Percentiles rank a stretch among this genome's conserved stretches.
Conservation (phyloP, 805 yeast species). For the Sugiyamaella chiloensis region DNA sequence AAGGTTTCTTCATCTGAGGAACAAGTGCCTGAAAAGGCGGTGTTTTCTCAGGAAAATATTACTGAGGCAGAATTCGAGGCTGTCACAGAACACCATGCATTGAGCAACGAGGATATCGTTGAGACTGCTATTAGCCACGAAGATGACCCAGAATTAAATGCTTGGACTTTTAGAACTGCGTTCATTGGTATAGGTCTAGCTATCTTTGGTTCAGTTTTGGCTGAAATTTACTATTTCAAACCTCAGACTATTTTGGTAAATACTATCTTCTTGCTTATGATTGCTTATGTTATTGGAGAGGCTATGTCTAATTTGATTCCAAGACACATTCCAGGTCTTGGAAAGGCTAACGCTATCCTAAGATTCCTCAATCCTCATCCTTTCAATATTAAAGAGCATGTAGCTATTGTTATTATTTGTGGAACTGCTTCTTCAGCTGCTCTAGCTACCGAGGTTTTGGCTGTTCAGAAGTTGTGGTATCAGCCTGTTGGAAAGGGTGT, state of each 20-base stretch:
- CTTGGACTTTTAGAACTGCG: slow-evolving; percentile 41
- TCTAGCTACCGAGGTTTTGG: slow-evolving; percentile 42
- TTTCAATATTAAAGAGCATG: slow-evolving; percentile 46
- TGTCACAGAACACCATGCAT: slow-evolving; percentile 8
- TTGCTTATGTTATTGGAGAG: slow-evolving; percentile 35
- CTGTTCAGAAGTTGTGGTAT: slow-evolving; percentile 37
- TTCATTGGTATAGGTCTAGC: slow-evolving; percentile 35
- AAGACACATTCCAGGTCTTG: slow-evolving; percentile 16
- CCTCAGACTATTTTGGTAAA: slow-evolving; percentile 37
- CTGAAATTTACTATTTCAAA: slow-evolving; percentile 37
- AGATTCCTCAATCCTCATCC: slow-evolving; percentile 42
- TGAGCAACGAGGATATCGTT: slow-evolving; percentile 18
- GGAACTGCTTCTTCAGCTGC: slow-evolving; percentile 39
- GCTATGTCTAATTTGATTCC: slow-evolving; percentile 31
- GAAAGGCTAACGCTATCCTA: slow-evolving; percentile 21
- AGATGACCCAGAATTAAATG: slow-evolving; percentile 38
- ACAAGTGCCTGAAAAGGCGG: slow-evolving; percentile 1
- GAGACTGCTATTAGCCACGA: slow-evolving; percentile 17
- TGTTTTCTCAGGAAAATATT: not conserved
- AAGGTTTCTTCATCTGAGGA: slow-evolving; percentile 1
- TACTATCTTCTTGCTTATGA: slow-evolving; percentile 35
- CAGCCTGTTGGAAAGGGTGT: slow-evolving; percentile 30
- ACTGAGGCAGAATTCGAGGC: not conserved
- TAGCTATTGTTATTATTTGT: slow-evolving; percentile 39
- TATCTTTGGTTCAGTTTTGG: slow-evolving; percentile 37